Evolutionary conservation across 2,329 filamentous ascomycete species (phyloP), one percentile per base, ranked within the genome.

Genomic region (Pseudocercospora musae): DNA sequence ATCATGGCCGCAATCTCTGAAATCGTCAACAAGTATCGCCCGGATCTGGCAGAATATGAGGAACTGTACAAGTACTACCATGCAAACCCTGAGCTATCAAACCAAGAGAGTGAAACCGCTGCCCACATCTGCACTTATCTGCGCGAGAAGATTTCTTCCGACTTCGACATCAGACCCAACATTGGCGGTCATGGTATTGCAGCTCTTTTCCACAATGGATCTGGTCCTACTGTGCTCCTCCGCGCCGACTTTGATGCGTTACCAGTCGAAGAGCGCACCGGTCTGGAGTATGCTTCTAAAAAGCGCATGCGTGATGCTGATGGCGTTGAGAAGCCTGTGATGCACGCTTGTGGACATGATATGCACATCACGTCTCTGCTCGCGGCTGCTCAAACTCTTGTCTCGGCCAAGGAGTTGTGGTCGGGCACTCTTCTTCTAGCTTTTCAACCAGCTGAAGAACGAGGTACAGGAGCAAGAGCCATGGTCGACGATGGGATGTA

Each of bases 301-400:
- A 77, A 67, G 63, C 71, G 68, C 9, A 75, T 74, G 31, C 79
- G 82, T 65, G 73, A 75, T 23, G 61, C 72, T 2, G 78, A 83
- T 8, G 84, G 84, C 0, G 71, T 77, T 0, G 75, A 79, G 58
- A 81, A 81, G 57, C 82, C 84, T 0, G 83, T 87, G 0, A 89
- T 89, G 87, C 87, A 89, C 72, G 87, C 86, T 21, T 89, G 87
- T 71, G 87, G 87, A 0, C 87, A 89, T 68, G 86, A 88, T 67
- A 84, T 87, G 77, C 87, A 90, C 70, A 83, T 89, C 25, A 80
- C 84, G 0, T 77, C 78, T 31, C 76, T 89, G 3, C 77, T 89
- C 1, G 87, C 81, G 0, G 82, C 83, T 0, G 80, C 84, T 0
- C 77, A 82, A 20, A 76, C 81, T 0, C 76, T 91, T 0, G 73